Evolutionary conservation across 2,329 filamentous ascomycete species (phyloP), one percentile per base, ranked within the genome.

Genomic region (Fonsecaea multimorphosa): DNA sequence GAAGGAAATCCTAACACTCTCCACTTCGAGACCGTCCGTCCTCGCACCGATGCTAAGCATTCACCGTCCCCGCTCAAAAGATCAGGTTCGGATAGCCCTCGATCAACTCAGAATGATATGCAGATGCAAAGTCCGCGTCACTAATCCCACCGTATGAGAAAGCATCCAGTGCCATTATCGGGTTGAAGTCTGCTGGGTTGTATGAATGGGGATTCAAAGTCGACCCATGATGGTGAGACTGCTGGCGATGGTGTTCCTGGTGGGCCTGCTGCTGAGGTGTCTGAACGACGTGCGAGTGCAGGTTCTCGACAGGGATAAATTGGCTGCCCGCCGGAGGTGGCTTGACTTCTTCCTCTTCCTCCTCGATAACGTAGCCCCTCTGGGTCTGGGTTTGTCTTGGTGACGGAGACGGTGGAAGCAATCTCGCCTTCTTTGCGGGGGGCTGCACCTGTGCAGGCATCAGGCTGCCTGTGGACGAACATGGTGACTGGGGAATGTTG

Each of bases 121-220:
- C 59, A n/a, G 51, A 53, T 27, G 67, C 65, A 31, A 69, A 65
- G 40, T 69, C 67, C 11, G 53, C 60, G 32, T 69, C 67, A 40
- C 31, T 67, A 46, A 65, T 62, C 11, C 65, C 59, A 12, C 67
- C 67, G 38, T 64, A 69, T 1, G 67, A 60, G 53, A 67, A 69
- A 12, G 65, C 65, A 38, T 69, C 67, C 16, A 69, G 63, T 2
- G 63, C 65, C 59, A 64, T 65, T 6, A 59, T 38, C 4, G 62
- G 22, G 19, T 63, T 63, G 61, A 63, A 63, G 34, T 67, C 63
- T 14, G 65, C 32, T 11, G 67, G 32, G 16, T 61, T 62, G 54
- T 65, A 69, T 29, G 44, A 7, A 27, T 65, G 62, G 12, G 58
- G 61, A 63, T 63, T 65, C 3, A 52, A 19, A 31, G 38, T 24